Conservation (phyloP, 768 basidiomycete genomes). For the Kwoniella newhampshirensis region DNA sequence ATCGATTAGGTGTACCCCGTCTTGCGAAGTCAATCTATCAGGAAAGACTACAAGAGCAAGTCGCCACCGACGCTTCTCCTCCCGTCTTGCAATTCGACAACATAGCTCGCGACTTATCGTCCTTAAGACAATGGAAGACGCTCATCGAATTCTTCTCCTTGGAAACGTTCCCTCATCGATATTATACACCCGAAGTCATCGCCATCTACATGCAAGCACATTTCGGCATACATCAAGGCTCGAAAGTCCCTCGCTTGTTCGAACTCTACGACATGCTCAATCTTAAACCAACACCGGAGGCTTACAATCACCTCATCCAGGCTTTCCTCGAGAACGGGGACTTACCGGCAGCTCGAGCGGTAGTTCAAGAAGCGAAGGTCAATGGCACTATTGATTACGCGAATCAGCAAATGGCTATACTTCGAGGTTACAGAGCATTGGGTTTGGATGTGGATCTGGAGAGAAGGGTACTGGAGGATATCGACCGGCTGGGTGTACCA, state of each 20-base stretch:
- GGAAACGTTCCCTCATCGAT: slow-evolving; percentile 10
- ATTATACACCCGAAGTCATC: slow-evolving; percentile 11
- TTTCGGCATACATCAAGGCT: slow-evolving; percentile 10
- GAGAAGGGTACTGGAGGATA: slow-evolving; percentile 19
- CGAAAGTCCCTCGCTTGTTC: slow-evolving; percentile 18
- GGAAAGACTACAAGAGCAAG: slow-evolving; percentile 9
- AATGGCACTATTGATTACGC: slow-evolving; percentile 1
- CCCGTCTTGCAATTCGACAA: slow-evolving; percentile 1
- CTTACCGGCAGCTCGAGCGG: slow-evolving; percentile 12
- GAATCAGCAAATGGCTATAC: slow-evolving; percentile 27
- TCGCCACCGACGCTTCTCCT: not conserved
- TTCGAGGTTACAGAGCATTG: slow-evolving; percentile 23
- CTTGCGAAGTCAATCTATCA: slow-evolving; percentile 15
- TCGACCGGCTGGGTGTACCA: slow-evolving; percentile 13
- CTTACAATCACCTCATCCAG: slow-evolving; percentile 22
- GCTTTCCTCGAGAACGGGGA: slow-evolving; percentile 20
- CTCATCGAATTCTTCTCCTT: slow-evolving; percentile 12
- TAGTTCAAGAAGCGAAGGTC: slow-evolving; percentile 7
- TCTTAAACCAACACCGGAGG: slow-evolving; percentile 5
- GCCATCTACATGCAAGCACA: slow-evolving; percentile 17
- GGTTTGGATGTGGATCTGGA: slow-evolving; percentile 25
- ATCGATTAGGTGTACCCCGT: slow-evolving; percentile 8
- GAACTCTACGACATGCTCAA: slow-evolving; percentile 7
- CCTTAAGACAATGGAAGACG: slow-evolving; percentile 2
- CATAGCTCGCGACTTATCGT: slow-evolving; percentile 3